phyloP scores from a whole-genome alignment of 495 filamentous ascomycete species.

The Achaetomiella virescens region DNA sequence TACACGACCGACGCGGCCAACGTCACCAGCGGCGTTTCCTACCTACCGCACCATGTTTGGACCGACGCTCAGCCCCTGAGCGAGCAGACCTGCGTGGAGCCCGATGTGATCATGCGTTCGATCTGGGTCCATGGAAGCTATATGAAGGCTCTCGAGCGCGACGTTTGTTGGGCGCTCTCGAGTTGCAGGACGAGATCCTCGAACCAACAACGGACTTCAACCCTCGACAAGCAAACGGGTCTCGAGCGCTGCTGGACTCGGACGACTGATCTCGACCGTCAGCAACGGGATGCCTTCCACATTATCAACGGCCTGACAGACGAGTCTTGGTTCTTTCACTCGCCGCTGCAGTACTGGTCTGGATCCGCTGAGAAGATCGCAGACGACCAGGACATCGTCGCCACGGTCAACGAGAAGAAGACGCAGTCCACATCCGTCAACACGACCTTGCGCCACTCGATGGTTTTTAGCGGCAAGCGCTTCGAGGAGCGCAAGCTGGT shows the following conservation, averaged over 20 bases:
- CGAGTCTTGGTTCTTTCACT: constrained; percentile 61
- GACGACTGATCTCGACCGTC: constrained; percentile 28
- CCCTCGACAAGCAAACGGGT: constrained; percentile 30
- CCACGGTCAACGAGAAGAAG: constrained; percentile 56
- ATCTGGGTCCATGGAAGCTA: constrained; percentile 58
- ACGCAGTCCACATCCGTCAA: constrained; percentile 53
- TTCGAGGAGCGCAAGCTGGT: constrained; percentile 55
- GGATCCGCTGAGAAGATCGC: constrained; percentile 51
- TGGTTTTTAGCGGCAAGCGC: constrained; percentile 67
- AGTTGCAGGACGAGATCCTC: constrained; percentile 55
- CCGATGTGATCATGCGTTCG: constrained; percentile 53
- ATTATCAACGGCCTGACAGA: constrained; percentile 46
- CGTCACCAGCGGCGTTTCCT: constrained; percentile 51
- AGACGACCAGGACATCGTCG: constrained; percentile 51
- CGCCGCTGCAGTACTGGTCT: constrained; percentile 69
- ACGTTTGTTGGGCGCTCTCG: constrained; percentile 56
- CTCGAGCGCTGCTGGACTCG: constrained; percentile 8
- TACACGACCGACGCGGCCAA: constrained; percentile 56
- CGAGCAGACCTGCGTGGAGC: constrained; percentile 29
- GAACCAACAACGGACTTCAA: constrained; percentile 48
- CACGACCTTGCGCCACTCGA: constrained; percentile 62
- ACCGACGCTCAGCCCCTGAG: constrained; percentile 58
- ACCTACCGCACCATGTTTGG: constrained; percentile 70
- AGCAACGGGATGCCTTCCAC: constrained; percentile 45
- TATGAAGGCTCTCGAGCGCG: constrained; percentile 59